phyloP scores from a whole-genome alignment of 768 basidiomycete species.

The Boletales sp. region DNA sequence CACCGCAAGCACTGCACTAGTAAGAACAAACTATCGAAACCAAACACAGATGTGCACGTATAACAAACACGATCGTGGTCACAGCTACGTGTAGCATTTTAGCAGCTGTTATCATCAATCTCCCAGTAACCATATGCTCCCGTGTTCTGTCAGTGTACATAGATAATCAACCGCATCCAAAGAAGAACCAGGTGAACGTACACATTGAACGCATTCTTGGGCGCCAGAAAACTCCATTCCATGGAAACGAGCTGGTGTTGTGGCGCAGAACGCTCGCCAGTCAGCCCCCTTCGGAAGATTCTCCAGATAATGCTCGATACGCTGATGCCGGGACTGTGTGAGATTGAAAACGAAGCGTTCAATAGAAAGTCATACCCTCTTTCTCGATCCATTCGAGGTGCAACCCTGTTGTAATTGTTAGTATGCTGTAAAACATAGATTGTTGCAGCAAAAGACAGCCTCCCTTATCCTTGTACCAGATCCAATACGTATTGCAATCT shows the following conservation, averaged over 20 bases:
- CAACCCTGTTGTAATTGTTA: constrained; percentile 19
- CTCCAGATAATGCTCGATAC: constrained; percentile 27
- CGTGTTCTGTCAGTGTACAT: not conserved
- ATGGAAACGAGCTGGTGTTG: constrained; percentile 27
- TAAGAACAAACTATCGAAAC: not conserved
- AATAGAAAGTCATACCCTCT: constrained; percentile 13
- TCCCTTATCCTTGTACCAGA: constrained; percentile 29
- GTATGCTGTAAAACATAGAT: not conserved
- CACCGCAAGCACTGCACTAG: not conserved
- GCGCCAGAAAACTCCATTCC: constrained; percentile 24
- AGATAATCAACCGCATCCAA: not conserved
- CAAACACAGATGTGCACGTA: too few species aligned
- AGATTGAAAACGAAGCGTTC: not conserved
- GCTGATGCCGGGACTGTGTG: constrained; percentile 13
- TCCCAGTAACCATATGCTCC: constrained; percentile 25
- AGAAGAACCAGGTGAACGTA: not conserved
- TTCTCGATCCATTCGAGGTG: constrained; percentile 20
- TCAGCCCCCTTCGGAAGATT: constrained; percentile 25
- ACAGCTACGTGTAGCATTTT: not conserved
- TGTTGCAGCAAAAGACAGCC: not conserved
- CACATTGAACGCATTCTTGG: constrained; percentile 19
- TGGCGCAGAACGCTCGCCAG: constrained; percentile 33
- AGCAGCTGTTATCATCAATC: constrained; percentile 16
- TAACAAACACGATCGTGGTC: too few species aligned
- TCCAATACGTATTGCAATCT: constrained; percentile 24